A percentile compares a stretch with the other conserved stretches of the same genome.
phyloP scores from a whole-genome alignment of 345 rosid genomes.

The Laguncularia racemosa region DNA sequence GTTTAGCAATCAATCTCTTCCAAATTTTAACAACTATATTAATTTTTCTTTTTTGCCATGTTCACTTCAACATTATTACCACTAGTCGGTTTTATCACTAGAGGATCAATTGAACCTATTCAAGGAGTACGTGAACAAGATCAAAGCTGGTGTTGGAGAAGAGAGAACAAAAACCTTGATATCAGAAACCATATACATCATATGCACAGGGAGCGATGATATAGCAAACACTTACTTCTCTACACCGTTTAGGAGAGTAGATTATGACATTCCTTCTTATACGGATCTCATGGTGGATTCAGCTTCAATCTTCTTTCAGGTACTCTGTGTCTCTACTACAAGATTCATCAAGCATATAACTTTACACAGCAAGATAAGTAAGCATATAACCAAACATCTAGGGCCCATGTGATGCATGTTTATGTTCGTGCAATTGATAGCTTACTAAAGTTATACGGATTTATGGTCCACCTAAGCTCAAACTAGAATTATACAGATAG shows the following conservation, averaged over 20 bases:
- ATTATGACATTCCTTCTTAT: slow-evolving; percentile 30
- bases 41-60: not conserved
- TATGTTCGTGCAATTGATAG: too few species aligned
- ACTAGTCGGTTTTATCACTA: slow-evolving; percentile 37
- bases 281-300: slow-evolving; percentile 31
- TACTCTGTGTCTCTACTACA: slow-evolving; percentile 1
- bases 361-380: too few species aligned
- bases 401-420: too few species aligned
- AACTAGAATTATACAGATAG: too few species aligned
- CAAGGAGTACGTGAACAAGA: slow-evolving; percentile 20
- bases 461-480: too few species aligned
- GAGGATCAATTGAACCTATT: slow-evolving; percentile 36
- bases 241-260: slow-evolving; percentile 15
- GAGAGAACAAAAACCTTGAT: slow-evolving; percentile 10
- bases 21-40: too few species aligned
- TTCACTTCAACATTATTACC: not conserved
- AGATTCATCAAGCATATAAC: too few species aligned
- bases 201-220: slow-evolving; percentile 26
- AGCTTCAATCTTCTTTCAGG: slow-evolving; percentile 38
- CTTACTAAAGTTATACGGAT: too few species aligned
- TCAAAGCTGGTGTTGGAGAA: slow-evolving; percentile 22
- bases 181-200: slow-evolving; percentile 11
- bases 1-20: too few species aligned
- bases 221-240: slow-evolving; percentile 28
- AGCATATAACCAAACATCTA: too few species aligned